These are phyloP conservation scores for Cutaneotrichosporon sp. DNA, from an alignment of 1,284 basidiomycete genomes.

Conservation along the genomic window DNA sequence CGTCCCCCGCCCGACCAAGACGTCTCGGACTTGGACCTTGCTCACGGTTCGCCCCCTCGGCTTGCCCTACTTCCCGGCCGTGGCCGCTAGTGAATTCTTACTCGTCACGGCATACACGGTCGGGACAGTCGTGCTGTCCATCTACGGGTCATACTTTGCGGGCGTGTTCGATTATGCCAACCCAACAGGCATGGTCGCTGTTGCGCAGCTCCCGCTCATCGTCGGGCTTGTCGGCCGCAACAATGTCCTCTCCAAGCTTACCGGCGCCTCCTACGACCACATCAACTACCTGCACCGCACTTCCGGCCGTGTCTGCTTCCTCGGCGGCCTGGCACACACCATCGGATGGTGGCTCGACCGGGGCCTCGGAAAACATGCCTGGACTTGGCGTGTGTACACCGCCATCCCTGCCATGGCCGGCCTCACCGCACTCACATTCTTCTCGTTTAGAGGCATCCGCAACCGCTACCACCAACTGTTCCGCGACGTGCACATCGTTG, in stretches of 20 bases:
- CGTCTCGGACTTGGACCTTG: background rate
- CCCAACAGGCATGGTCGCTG: slow-evolving; percentile 8
- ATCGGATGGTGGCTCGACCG: slow-evolving; percentile 25
- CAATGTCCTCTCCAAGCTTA: slow-evolving; percentile 64
- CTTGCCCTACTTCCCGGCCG: background rate
- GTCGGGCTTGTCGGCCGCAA: slow-evolving; percentile 66
- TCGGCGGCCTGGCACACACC: slow-evolving; percentile 37
- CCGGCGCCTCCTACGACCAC: slow-evolving; percentile 64
- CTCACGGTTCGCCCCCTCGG: background rate
- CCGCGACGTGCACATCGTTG: slow-evolving; percentile 10
- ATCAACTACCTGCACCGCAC: slow-evolving; percentile 46
- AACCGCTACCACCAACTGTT: slow-evolving; percentile 9
- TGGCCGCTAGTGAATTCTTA: background rate
- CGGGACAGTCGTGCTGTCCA: background rate
- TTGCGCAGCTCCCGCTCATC: slow-evolving; percentile 64
- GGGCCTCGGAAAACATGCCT: slow-evolving; percentile 23
- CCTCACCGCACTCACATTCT: slow-evolving; percentile 27
- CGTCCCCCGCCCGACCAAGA: background rate
- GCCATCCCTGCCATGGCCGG: slow-evolving; percentile 8
- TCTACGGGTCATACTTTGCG: slow-evolving; percentile 5
- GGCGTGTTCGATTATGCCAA: slow-evolving; percentile 10
- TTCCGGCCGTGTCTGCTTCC: slow-evolving; percentile 31
- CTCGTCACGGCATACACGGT: background rate
- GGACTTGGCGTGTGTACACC: slow-evolving; percentile 10
- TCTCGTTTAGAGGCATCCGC: slow-evolving; percentile 50